phyloP scores from a whole-genome alignment of 2,329 filamentous ascomycete genomes.

The Ophiostoma ulmi region DNA sequence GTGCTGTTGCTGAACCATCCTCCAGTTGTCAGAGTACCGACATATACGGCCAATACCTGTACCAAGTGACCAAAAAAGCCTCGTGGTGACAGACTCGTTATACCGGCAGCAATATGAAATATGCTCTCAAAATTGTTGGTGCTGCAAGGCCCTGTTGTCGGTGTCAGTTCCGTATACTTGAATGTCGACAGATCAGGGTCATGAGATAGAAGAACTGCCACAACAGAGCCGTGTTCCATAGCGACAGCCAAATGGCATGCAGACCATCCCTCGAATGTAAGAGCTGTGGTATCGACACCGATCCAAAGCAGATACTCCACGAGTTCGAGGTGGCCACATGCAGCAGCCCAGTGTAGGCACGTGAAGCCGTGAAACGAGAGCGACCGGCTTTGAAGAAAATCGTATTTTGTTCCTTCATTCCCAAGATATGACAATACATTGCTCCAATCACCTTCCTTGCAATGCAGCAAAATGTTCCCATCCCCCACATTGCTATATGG shows the following conservation, averaged over 20 bases:
- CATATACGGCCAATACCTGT: too few relatives aligned
- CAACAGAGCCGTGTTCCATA: background rate
- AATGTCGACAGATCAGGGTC: background rate
- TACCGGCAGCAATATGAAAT: background rate
- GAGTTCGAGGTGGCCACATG: background rate
- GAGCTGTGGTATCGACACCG: too few relatives aligned
- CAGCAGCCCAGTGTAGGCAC: background rate
- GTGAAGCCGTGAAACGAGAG: background rate
- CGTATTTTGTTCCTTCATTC: background rate
- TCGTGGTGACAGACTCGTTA: background rate
- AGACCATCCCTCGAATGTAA: background rate
- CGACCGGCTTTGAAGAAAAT: too few relatives aligned
- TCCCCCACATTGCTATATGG: too few relatives aligned
- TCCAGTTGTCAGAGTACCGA: too few relatives aligned
- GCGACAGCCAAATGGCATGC: background rate
- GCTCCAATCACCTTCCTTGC: too few relatives aligned
- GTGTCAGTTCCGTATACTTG: too few relatives aligned
- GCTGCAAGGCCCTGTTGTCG: background rate
- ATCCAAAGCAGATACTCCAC: background rate
- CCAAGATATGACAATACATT: too few relatives aligned
- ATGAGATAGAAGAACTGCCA: background rate
- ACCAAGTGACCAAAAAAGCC: background rate
- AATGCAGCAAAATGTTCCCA: too few relatives aligned
- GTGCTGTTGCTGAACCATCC: too few relatives aligned
- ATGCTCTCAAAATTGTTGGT: background rate